These are phyloP conservation scores for Plectranthus barbatus DNA, from an alignment of 257 asterid genomes.

Conservation along the genomic window DNA sequence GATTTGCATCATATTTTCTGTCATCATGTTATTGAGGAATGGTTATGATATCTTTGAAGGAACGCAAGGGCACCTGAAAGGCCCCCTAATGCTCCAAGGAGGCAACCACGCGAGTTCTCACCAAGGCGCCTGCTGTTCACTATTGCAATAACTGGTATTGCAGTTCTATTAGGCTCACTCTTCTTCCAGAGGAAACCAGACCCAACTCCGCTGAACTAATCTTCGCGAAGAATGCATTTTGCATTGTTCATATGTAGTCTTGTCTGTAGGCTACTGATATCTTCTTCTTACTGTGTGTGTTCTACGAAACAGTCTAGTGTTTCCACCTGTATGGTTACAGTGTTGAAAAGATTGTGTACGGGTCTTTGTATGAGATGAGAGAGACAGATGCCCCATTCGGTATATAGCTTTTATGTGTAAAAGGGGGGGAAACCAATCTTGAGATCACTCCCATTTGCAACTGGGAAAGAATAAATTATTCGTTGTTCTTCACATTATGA, in stretches of 20 bases:
- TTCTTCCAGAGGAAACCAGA: slow-evolving; percentile 75
- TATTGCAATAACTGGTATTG: slow-evolving; percentile 85
- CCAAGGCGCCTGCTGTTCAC: slow-evolving; percentile 65
- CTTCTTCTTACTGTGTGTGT: slow-evolving; percentile 7
- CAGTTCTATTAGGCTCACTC: slow-evolving; percentile 86
- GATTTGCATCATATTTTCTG: background rate
- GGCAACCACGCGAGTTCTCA: slow-evolving; percentile 59
- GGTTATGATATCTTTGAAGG: slow-evolving; percentile 32
- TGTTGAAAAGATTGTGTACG: slow-evolving; percentile 10
- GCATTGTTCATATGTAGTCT: slow-evolving; percentile 5
- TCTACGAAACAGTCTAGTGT: slow-evolving; percentile 8
- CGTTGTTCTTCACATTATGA: background rate
- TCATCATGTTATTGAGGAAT: slow-evolving; percentile 6
- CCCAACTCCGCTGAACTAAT: slow-evolving; percentile 34
- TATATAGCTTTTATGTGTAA: slow-evolving; percentile 10
- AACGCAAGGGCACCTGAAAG: slow-evolving; percentile 53
- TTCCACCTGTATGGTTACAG: slow-evolving; percentile 13
- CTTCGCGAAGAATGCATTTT: background rate
- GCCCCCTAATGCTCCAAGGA: slow-evolving; percentile 53
- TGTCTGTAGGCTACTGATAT: slow-evolving; percentile 8
- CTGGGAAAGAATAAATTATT: background rate
- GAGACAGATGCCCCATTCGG: slow-evolving; percentile 3
- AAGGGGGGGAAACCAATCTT: background rate
- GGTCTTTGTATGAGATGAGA: slow-evolving; percentile 13
- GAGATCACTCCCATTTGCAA: background rate